Evolutionary conservation across 1,284 basidiomycete species (phyloP).

Genomic region (Neolentinus lepideus): DNA sequence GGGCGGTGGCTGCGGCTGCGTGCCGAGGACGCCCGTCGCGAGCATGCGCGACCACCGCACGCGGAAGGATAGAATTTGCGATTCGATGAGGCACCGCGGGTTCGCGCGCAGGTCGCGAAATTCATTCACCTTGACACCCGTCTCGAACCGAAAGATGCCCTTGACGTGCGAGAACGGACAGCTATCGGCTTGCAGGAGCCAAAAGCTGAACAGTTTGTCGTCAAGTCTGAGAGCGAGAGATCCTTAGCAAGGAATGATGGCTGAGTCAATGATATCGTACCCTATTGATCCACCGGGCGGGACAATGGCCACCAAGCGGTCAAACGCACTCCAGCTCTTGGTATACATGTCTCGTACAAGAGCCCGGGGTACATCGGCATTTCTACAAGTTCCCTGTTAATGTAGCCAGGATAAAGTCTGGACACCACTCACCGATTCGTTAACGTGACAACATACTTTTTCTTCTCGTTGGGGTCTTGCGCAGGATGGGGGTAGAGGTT

Average conservation of each 20-base stretch:
- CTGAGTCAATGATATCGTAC: slow-evolving; percentile 29
- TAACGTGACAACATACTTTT: slow-evolving; percentile 62
- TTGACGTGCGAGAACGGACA: slow-evolving; percentile 70
- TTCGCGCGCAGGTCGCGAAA: slow-evolving; percentile 81
- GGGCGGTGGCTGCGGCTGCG: slow-evolving; percentile 20
- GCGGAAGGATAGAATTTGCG: slow-evolving; percentile 69
- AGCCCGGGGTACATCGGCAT: slow-evolving; percentile 77
- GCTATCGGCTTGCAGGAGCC: slow-evolving; percentile 73
- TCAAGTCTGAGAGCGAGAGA: slow-evolving; percentile 50
- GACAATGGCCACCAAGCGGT: slow-evolving; percentile 76
- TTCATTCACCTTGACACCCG: slow-evolving; percentile 76
- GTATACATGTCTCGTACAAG: slow-evolving; percentile 84
- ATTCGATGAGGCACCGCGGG: slow-evolving; percentile 74
- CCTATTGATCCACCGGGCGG: slow-evolving; percentile 83
- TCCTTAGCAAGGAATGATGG: slow-evolving; percentile 1
- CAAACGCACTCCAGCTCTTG: slow-evolving; percentile 84
- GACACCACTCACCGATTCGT: slow-evolving; percentile 49
- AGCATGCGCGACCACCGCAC: slow-evolving; percentile 71
- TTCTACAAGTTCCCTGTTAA: slow-evolving; percentile 31
- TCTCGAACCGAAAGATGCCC: slow-evolving; percentile 82
- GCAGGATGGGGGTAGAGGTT: slow-evolving; percentile 70
- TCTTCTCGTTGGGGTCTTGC: slow-evolving; percentile 64
- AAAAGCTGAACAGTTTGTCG: slow-evolving; percentile 83
- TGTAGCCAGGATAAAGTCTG: slow-evolving; percentile 2
- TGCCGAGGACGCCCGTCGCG: slow-evolving; percentile 48